Percentiles rank a stretch among this genome's conserved stretches.
Evolutionary conservation across 2,329 filamentous ascomycete genomes (phyloP).

Genomic region (Didymella sp.): DNA sequence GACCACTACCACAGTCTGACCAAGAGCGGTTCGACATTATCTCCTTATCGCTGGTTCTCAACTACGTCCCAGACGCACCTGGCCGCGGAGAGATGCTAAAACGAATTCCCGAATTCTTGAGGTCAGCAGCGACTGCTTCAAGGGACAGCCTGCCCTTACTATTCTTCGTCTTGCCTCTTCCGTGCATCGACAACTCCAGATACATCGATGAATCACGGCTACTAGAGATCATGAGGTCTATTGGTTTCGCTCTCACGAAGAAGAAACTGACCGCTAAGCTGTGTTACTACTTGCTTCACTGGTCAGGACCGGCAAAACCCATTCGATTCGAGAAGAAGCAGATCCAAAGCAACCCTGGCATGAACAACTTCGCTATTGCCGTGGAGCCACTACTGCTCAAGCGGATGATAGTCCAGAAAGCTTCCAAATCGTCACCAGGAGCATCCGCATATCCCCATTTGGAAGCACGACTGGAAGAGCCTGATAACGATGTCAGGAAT

Average conservation of each 20-base stretch:
- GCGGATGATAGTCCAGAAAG: neutral
- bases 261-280: slow-evolving; percentile 82
- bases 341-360: slow-evolving; percentile 73
- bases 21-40: slow-evolving; percentile 83
- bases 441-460: neutral
- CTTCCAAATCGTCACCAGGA: neutral
- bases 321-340: slow-evolving; percentile 73
- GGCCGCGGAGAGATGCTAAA: slow-evolving; percentile 83
- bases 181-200: slow-evolving; percentile 87
- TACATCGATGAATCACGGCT: slow-evolving; percentile 80
- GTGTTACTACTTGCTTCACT: slow-evolving; percentile 86
- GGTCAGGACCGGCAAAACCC: slow-evolving; percentile 45
- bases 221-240: slow-evolving; percentile 72
- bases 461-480: neutral
- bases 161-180: slow-evolving; percentile 87
- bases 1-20: slow-evolving; percentile 70
- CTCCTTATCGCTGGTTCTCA: slow-evolving; percentile 89
- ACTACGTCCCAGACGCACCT: slow-evolving; percentile 83
- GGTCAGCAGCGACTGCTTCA: slow-evolving; percentile 1
- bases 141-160: slow-evolving; percentile 64
- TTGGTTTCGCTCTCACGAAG: slow-evolving; percentile 73
- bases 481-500: neutral
- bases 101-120: slow-evolving; percentile 46
- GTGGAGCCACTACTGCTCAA: slow-evolving; percentile 50
- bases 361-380: slow-evolving; percentile 92